Percentiles rank a stretch among this genome's conserved stretches.
These are phyloP conservation scores for Powellomyces hirtus DNA, from an alignment of 192 early-diverging fungal genomes.

Conservation along the genomic window DNA sequence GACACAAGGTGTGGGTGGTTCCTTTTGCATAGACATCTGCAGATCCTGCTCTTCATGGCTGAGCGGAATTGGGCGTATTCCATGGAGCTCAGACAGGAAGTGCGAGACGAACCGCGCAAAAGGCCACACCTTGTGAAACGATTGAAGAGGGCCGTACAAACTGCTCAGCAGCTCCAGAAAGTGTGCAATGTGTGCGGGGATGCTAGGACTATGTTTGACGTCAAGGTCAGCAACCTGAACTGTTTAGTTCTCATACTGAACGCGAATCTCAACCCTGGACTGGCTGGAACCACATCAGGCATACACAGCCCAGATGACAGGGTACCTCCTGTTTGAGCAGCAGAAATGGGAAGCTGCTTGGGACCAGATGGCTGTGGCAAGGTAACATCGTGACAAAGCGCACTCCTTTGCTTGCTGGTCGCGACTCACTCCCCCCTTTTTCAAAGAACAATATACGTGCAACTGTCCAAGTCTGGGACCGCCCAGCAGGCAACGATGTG, in stretches of 20 bases:
- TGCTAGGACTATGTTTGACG: constrained; percentile 51
- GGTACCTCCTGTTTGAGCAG: constrained; percentile 64
- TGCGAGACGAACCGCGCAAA: constrained; percentile 62
- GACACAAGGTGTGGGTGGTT: too few relatives aligned
- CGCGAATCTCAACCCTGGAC: too few relatives aligned
- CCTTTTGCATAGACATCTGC: constrained; percentile 58
- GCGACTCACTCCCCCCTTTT: background rate
- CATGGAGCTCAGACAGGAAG: constrained; percentile 71
- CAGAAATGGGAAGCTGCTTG: constrained; percentile 66
- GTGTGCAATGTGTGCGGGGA: constrained; percentile 42
- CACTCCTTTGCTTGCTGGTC: background rate
- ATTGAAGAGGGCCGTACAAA: constrained; percentile 61
- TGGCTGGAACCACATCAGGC: too few relatives aligned
- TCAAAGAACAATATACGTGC: constrained; percentile 66
- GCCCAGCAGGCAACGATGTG: constrained; percentile 56
- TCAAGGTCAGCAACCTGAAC: constrained; percentile 54
- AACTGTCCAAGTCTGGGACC: constrained; percentile 52
- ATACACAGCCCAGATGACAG: constrained; percentile 67
- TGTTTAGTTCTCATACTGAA: too few relatives aligned
- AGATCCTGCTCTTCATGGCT: constrained; percentile 64
- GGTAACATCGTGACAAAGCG: constrained; percentile 36
- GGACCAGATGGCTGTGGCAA: constrained; percentile 59
- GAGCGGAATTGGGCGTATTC: constrained; percentile 76
- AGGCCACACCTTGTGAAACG: constrained; percentile 61
- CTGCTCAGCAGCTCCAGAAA: constrained; percentile 39